A percentile compares a stretch with the other conserved stretches of the same genome.
phyloP scores from a whole-genome alignment of 2,329 filamentous ascomycete species.

The Diaporthe australafricana region DNA sequence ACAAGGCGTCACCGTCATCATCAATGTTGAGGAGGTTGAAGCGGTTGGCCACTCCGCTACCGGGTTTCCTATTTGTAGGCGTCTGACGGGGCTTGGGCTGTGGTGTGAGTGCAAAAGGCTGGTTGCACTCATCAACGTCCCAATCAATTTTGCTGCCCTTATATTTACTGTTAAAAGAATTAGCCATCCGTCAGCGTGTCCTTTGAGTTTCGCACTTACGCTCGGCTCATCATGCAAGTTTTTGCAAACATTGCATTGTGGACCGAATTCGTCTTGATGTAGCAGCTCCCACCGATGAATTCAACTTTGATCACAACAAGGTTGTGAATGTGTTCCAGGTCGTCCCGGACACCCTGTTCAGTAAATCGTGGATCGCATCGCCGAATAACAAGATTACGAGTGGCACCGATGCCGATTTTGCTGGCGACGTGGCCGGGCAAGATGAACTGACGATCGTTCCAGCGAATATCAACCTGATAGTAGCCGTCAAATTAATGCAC shows the following conservation, averaged over 20 bases:
- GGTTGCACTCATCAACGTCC: slow-evolving; percentile 78
- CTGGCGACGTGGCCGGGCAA: slow-evolving; percentile 71
- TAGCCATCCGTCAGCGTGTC: neutral
- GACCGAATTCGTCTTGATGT: slow-evolving; percentile 82
- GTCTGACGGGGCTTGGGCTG: slow-evolving; percentile 43
- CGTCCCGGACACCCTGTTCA: slow-evolving; percentile 73
- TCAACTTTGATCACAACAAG: slow-evolving; percentile 75
- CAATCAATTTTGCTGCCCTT: slow-evolving; percentile 78
- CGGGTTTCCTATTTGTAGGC: slow-evolving; percentile 47
- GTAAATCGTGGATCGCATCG: slow-evolving; percentile 69
- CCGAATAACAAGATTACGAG: slow-evolving; percentile 79
- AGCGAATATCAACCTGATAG: slow-evolving; percentile 72
- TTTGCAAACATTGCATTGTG: slow-evolving; percentile 80
- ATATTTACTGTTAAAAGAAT: slow-evolving; percentile 64
- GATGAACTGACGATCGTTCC: slow-evolving; percentile 78
- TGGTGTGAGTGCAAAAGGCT: slow-evolving; percentile 57
- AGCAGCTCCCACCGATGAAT: slow-evolving; percentile 69
- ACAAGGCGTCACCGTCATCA: slow-evolving; percentile 52
- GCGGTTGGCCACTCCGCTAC: slow-evolving; percentile 62
- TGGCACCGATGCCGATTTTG: slow-evolving; percentile 75
- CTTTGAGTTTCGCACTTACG: slow-evolving; percentile 52
- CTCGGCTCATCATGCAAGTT: slow-evolving; percentile 79
- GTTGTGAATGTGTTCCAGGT: slow-evolving; percentile 87
- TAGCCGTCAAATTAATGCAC: slow-evolving; percentile 12
- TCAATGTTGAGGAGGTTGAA: slow-evolving; percentile 70